phyloP scores from a whole-genome alignment of 176 grass and related monocot species.

The Oryza meyeriana region DNA sequence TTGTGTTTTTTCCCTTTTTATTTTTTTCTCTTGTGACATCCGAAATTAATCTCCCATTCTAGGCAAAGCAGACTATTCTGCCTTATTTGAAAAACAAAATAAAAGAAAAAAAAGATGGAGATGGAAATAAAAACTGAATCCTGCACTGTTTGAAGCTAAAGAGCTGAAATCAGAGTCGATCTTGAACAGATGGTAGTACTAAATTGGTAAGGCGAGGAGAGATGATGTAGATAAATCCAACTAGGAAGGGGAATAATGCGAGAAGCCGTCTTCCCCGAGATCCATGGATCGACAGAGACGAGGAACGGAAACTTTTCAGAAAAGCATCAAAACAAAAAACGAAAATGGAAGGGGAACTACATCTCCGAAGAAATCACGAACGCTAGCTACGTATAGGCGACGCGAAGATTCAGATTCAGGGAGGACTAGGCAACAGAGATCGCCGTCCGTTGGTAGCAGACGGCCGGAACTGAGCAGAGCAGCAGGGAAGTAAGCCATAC shows the following conservation, averaged over 20 bases:
- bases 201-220: too few species aligned
- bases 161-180: background rate
- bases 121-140: background rate
- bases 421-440: too few species aligned
- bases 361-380: too few species aligned
- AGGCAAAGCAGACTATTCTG: background rate
- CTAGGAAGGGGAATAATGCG: background rate
- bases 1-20: background rate
- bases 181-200: background rate
- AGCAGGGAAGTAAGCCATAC: slow-evolving; percentile 4
- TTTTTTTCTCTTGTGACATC: background rate
- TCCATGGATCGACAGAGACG: background rate
- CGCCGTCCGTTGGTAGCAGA: too few species aligned
- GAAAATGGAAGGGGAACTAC: too few species aligned
- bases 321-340: too few species aligned
- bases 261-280: background rate
- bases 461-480: background rate
- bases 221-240: too few species aligned
- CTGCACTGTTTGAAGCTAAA: background rate
- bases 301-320: background rate
- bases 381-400: too few species aligned
- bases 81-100: too few species aligned
- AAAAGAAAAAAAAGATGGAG: background rate
- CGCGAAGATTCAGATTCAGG: too few species aligned
- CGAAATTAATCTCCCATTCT: background rate